Percentiles rank a stretch among this genome's conserved stretches.
phyloP scores from a whole-genome alignment of 345 rosid genomes.

The Corymbia maculata region DNA sequence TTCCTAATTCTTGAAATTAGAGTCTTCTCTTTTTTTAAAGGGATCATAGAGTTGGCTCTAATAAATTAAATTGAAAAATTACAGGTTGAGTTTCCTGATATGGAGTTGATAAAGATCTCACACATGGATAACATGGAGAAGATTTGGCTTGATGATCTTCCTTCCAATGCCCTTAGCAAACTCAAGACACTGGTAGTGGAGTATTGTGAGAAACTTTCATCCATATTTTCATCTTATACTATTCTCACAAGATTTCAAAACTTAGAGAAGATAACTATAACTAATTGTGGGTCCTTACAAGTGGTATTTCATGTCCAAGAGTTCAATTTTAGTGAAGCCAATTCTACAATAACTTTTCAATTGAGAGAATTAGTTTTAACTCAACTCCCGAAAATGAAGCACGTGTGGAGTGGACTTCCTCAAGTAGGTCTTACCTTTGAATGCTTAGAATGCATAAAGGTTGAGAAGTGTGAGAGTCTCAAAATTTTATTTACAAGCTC shows the following conservation, averaged over 20 bases:
- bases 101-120: neutral
- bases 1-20: neutral
- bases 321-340: accelerated
- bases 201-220: neutral
- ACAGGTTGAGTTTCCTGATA: neutral
- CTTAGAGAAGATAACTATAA: neutral
- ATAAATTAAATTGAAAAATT: too few relatives aligned
- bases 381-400: neutral
- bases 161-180: neutral
- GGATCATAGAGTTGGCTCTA: neutral
- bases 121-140: neutral
- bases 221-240: neutral
- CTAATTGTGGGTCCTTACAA: neutral
- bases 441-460: accelerated
- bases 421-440: neutral
- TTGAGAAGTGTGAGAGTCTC: neutral
- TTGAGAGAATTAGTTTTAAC: neutral
- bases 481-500: neutral
- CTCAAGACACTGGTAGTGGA: neutral
- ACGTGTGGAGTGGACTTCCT: neutral
- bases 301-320: neutral
- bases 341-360: too few relatives aligned
- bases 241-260: too few relatives aligned
- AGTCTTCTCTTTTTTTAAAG: neutral
- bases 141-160: neutral